Evolutionary conservation across 2,329 filamentous ascomycete species (phyloP).

Genomic region (Cercospora sp.): DNA sequence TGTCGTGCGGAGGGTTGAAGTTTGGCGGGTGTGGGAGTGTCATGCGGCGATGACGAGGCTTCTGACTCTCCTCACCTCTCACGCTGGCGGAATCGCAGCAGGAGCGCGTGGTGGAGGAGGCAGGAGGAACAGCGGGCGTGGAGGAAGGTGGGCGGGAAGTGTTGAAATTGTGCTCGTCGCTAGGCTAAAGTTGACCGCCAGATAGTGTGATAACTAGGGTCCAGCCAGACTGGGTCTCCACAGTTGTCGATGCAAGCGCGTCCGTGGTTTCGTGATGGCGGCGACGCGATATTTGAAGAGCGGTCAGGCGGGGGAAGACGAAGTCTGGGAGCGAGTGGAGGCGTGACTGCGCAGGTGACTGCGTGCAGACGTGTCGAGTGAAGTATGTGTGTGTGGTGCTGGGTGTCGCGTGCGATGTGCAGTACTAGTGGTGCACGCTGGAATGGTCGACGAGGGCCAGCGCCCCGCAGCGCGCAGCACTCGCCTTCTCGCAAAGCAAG

Average conservation of each 20-base stretch:
- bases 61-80: conserved; percentile 1
- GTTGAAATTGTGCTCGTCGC: conserved; percentile 3
- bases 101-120: conserved; percentile 6
- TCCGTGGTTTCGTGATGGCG: background rate
- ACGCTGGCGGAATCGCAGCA: background rate
- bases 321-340: background rate
- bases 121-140: background rate
- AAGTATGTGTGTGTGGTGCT: background rate
- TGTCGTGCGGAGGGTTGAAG: conserved; percentile 16
- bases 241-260: conserved; percentile 4
- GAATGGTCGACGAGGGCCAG: background rate
- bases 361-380: background rate
- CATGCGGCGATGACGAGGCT: conserved; percentile 19
- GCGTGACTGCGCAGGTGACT: background rate
- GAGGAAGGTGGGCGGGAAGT: background rate
- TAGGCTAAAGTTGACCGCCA: conserved; percentile 9
- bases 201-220: conserved; percentile 1
- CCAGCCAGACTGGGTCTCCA: background rate
- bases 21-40: conserved; percentile 19
- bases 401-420: conserved; percentile 7
- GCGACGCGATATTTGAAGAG: background rate
- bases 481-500: background rate
- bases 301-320: background rate
- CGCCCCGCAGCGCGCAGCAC: background rate
- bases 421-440: background rate